Evolutionary conservation across 768 basidiomycete species (phyloP).

Genomic region (Phylloporus sp.): DNA sequence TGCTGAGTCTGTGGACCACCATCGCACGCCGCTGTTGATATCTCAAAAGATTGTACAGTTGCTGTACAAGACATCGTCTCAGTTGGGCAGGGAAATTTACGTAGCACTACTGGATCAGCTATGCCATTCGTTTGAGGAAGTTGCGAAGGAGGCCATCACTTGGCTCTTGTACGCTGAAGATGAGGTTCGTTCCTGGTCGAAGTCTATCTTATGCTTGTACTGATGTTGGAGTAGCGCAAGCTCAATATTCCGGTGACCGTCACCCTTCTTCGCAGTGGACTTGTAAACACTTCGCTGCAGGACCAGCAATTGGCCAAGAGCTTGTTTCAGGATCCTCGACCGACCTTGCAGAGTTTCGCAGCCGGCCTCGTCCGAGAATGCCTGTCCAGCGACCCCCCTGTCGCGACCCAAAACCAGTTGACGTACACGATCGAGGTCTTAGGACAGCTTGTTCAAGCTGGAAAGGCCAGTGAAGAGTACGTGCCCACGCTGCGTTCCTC

Average conservation of each 20-base stretch:
- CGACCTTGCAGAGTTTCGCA: constrained; percentile 74
- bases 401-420: constrained; percentile 78
- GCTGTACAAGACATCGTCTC: constrained; percentile 82
- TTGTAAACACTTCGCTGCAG: constrained; percentile 72
- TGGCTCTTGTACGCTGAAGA: constrained; percentile 98
- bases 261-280: constrained; percentile 77
- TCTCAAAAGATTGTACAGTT: constrained; percentile 97
- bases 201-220: not conserved
- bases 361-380: constrained; percentile 85
- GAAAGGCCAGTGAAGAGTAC: constrained; percentile 83
- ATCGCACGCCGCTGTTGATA: constrained; percentile 85
- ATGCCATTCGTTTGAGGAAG: constrained; percentile 85
- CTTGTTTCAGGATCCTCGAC: constrained; percentile 72
- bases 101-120: constrained; percentile 85
- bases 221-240: constrained; percentile 64
- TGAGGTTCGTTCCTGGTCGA: constrained; percentile 53
- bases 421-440: constrained; percentile 78
- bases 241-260: constrained; percentile 93
- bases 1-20: constrained; percentile 72
- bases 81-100: constrained; percentile 90
- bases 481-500: constrained; percentile 29
- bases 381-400: constrained; percentile 73
- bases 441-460: constrained; percentile 62
- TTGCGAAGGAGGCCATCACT: constrained; percentile 92
- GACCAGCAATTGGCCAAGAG: constrained; percentile 91